Base-by-base conservation (phyloP, 164 flowering plant species). In the Taxillus chinensis region DNA sequence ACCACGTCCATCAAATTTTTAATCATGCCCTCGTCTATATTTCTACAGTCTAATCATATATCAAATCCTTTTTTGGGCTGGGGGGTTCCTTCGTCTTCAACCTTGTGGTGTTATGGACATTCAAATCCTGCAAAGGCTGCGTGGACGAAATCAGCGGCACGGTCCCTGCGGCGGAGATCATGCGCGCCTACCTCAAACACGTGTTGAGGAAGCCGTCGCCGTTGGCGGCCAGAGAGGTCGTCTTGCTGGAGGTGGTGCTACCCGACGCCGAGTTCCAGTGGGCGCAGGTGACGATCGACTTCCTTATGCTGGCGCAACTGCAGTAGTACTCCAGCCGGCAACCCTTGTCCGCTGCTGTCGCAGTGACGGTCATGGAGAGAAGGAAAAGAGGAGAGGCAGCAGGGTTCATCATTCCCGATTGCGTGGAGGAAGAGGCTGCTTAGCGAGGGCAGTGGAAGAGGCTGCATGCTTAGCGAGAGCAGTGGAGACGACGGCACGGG, bases 71-170 rank as follows among this genome's bases (percentile, higher is more conserved):
- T 27, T 27, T 27, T 27, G 27, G 27, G 27, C 27, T 27, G 27
- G 27, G 27, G 27, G 27, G 27, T 27, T 27, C 27, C 27, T 27
- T 27, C 27, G 27, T 27, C 27, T 91, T 69, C 85, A 89, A 4
- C 96, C 98, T 8, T 91, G 98, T 60, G 98, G 98, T 15, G 79
- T 86, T 2, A 87, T 91, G 1, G 98, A 91, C 66, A 92, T 91
- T 91, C 13, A 89, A 89, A 2, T 96, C 89, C 71, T 53, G 79
- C 3, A 82, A 85, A 55, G 98, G 98, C 38, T 77, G 71, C 2
- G 96, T 89, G 5, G 92, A 90, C 61, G 98, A 92, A 58, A 73
- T 92, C 68, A 81, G 82, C 61, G 82, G 81, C 67, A 68, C 80
- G 1, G 65, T 90, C 61, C 70, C 54, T 4, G 98, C 98, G 3